Conservation (phyloP, 441 rosid species). For the Populus hybrid region DNA sequence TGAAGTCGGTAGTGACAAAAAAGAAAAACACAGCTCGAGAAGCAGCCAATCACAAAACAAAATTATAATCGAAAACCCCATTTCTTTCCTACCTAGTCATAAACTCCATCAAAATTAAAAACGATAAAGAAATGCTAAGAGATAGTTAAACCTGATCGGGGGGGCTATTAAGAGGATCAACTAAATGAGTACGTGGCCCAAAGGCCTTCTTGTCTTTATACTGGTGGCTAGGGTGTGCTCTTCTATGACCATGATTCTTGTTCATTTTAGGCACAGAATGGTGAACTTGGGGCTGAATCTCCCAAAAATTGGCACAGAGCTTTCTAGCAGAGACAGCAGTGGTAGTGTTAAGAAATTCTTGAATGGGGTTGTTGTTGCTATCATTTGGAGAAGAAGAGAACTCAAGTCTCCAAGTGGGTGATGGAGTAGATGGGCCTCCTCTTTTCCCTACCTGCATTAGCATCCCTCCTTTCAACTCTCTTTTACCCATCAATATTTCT, state of each 20-base stretch:
- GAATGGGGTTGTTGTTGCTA: slow-evolving; percentile 18
- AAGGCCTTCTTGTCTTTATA: slow-evolving; percentile 28
- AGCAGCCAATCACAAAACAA: background rate
- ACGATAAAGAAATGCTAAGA: background rate
- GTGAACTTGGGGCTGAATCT: slow-evolving; percentile 42
- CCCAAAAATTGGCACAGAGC: slow-evolving; percentile 79
- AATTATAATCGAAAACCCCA: background rate
- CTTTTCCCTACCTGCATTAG: slow-evolving; percentile 43
- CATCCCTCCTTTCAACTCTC: slow-evolving; percentile 40
- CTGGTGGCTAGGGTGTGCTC: slow-evolving; percentile 15
- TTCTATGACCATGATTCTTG: slow-evolving; percentile 13
- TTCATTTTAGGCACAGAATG: slow-evolving; percentile 20
- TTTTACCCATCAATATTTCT: background rate
- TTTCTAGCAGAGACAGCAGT: slow-evolving; percentile 59
- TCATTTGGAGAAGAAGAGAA: slow-evolving; percentile 24
- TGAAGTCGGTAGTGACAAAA: background rate
- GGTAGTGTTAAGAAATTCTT: slow-evolving; percentile 32
- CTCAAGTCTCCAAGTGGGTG: slow-evolving; percentile 76
- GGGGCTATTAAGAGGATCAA: background rate
- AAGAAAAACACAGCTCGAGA: background rate
- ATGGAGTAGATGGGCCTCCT: slow-evolving; percentile 76
- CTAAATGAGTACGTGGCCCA: background rate
- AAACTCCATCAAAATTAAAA: background rate
- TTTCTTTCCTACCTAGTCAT: background rate
- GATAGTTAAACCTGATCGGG: background rate